Conservation (phyloP, 768 basidiomycete species). For the Leccinum pellstonianum region DNA sequence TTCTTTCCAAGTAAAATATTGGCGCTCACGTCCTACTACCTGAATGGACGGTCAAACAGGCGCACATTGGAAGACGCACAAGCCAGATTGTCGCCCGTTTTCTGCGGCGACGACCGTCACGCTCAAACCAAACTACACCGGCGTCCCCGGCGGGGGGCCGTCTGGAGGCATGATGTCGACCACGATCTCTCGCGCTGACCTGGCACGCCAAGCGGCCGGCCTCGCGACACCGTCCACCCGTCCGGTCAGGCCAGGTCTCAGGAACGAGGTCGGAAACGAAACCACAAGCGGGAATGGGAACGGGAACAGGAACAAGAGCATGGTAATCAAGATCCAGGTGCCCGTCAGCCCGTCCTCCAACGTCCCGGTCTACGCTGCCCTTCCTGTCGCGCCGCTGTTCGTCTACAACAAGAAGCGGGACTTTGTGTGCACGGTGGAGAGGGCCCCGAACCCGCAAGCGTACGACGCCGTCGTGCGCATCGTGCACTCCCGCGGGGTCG, state of each 20-base stretch:
- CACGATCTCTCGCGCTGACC: slow-evolving; percentile 28
- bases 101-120: slow-evolving; percentile 42
- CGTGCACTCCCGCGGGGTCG: slow-evolving; percentile 42
- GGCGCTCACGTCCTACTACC: background rate
- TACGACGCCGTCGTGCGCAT: slow-evolving; percentile 43
- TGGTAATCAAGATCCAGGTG: slow-evolving; percentile 57
- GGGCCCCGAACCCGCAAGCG: slow-evolving; percentile 31
- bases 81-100: slow-evolving; percentile 47
- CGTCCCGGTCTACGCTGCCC: slow-evolving; percentile 1
- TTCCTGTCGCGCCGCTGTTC: slow-evolving; percentile 30
- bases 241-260: slow-evolving; percentile 19
- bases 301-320: slow-evolving; percentile 33
- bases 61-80: slow-evolving; percentile 48
- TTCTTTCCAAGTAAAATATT: background rate
- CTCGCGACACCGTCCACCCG: slow-evolving; percentile 25
- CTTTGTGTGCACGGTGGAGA: slow-evolving; percentile 45
- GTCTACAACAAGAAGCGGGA: slow-evolving; percentile 56
- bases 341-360: slow-evolving; percentile 27
- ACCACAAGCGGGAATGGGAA: background rate
- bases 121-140: slow-evolving; percentile 43
- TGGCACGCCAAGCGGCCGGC: slow-evolving; percentile 32
- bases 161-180: background rate
- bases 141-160: background rate
- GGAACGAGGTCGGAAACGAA: slow-evolving; percentile 14
- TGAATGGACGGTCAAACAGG: slow-evolving; percentile 29